A percentile compares a stretch with the other conserved stretches of the same genome.
These are phyloP conservation scores for Peronospora destructor DNA, from an alignment of 352 stramenopile species.

Conservation along the genomic window DNA sequence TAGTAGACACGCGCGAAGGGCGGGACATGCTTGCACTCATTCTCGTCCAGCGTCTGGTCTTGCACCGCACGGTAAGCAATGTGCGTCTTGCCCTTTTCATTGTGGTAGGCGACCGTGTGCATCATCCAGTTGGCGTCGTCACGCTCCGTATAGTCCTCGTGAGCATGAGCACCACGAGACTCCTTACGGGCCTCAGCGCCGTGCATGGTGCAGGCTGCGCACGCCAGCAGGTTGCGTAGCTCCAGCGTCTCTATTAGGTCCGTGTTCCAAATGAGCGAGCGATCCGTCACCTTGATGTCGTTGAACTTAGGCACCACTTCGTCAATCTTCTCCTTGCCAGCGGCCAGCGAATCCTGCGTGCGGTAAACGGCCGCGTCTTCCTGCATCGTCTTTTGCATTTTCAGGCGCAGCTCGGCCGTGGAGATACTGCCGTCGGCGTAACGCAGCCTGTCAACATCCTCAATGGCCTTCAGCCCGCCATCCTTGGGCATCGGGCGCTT, in stretches of 20 bases:
- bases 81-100: conserved; percentile 85
- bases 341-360: conserved; percentile 56
- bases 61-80: conserved; percentile 91
- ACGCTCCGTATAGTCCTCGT: conserved; percentile 92
- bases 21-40: conserved; percentile 91
- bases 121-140: conserved; percentile 97
- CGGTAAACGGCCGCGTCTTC: conserved; percentile 48
- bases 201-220: conserved; percentile 93
- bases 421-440: conserved; percentile 76
- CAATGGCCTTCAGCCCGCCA: conserved; percentile 81
- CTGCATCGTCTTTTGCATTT: conserved; percentile 63
- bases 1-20: conserved; percentile 96
- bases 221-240: conserved; percentile 90
- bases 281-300: conserved; percentile 91
- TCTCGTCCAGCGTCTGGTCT: conserved; percentile 92
- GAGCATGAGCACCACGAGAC: conserved; percentile 91
- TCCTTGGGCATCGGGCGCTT: conserved; percentile 78
- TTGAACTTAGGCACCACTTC: conserved; percentile 87
- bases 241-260: conserved; percentile 96
- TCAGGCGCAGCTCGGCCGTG: conserved; percentile 79
- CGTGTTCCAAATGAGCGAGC: conserved; percentile 96
- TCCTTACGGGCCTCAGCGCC: conserved; percentile 92
- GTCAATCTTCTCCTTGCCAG: conserved; percentile 85
- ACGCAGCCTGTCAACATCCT: conserved; percentile 86
- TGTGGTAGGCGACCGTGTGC: conserved; percentile 92